These are phyloP conservation scores for Camelina sativa DNA, from an alignment of 345 rosid species.

Conservation along the genomic window DNA sequence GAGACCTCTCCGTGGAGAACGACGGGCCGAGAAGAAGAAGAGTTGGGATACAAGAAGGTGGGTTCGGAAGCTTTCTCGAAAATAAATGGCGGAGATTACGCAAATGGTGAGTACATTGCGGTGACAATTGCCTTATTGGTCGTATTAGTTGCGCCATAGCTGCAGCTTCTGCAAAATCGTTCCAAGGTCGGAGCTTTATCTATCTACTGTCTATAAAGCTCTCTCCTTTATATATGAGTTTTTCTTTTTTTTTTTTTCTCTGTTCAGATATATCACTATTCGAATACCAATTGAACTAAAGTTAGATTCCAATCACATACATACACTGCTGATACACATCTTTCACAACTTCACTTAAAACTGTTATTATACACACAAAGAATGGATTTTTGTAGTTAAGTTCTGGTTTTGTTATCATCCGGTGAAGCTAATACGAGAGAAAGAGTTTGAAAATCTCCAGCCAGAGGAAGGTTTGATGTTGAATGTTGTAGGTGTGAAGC, in stretches of 20 bases:
- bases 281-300: constrained; percentile 7
- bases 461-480: constrained; percentile 51
- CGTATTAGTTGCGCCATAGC: constrained; percentile 41
- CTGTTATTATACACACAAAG: constrained; percentile 28
- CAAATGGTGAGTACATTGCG: constrained; percentile 32
- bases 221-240: neutral
- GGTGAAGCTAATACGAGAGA: constrained; percentile 45
- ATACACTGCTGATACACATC: constrained; percentile 7
- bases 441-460: constrained; percentile 58
- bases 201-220: neutral
- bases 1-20: constrained; percentile 35
- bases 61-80: constrained; percentile 16
- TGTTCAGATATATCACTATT: neutral
- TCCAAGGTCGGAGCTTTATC: constrained; percentile 28
- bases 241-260: neutral
- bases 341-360: constrained; percentile 30
- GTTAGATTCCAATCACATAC: constrained; percentile 24
- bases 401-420: constrained; percentile 15
- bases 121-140: constrained; percentile 37
- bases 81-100: constrained; percentile 20
- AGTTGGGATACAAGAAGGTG: constrained; percentile 33
- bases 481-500: constrained; percentile 50
- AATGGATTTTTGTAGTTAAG: neutral
- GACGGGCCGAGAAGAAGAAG: constrained; percentile 19
- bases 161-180: neutral